A percentile compares a stretch with the other conserved stretches of the same genome.
Conservation (phyloP, 495 filamentous ascomycete species). For the Aspergillus wentii region DNA sequence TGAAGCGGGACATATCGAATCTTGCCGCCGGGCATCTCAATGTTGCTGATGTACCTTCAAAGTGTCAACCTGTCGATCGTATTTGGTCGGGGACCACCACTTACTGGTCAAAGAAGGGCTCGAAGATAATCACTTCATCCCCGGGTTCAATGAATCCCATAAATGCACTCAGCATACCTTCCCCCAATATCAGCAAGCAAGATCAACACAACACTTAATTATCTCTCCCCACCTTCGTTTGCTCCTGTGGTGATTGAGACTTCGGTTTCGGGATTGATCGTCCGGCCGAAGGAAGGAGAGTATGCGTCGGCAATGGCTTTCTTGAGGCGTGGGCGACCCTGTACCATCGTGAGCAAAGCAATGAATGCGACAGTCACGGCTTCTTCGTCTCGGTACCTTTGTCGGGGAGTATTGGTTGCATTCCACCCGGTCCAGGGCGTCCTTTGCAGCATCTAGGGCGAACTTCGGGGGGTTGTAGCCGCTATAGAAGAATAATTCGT, state of each 20-base stretch:
- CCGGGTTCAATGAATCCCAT: slow-evolving; percentile 95
- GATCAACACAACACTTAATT: background rate
- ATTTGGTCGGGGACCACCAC: slow-evolving; percentile 12
- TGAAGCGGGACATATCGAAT: slow-evolving; percentile 91
- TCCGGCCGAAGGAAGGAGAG: slow-evolving; percentile 74
- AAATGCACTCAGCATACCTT: slow-evolving; percentile 86
- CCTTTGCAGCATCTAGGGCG: slow-evolving; percentile 85
- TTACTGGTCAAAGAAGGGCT: slow-evolving; percentile 97
- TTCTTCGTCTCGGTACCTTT: too few species aligned
- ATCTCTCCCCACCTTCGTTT: slow-evolving; percentile 65
- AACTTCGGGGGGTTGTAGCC: slow-evolving; percentile 95
- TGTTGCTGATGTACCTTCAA: slow-evolving; percentile 80
- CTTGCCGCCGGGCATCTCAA: slow-evolving; percentile 93
- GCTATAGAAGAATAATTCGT: slow-evolving; percentile 24
- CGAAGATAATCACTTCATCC: slow-evolving; percentile 96
- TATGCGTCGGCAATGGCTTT: slow-evolving; percentile 90
- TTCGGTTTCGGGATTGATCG: slow-evolving; percentile 81
- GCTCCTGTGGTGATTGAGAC: slow-evolving; percentile 94
- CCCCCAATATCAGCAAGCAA: slow-evolving; percentile 9
- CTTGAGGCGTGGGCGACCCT: slow-evolving; percentile 82
- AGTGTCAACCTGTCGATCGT: slow-evolving; percentile 2
- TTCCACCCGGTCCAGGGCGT: slow-evolving; percentile 84
- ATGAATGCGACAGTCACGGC: slow-evolving; percentile 2
- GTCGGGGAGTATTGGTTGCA: slow-evolving; percentile 99
- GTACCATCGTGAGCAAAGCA: slow-evolving; percentile 8